Base-by-base conservation (phyloP, 768 basidiomycete species). In the Tulasnella calospora region DNA sequence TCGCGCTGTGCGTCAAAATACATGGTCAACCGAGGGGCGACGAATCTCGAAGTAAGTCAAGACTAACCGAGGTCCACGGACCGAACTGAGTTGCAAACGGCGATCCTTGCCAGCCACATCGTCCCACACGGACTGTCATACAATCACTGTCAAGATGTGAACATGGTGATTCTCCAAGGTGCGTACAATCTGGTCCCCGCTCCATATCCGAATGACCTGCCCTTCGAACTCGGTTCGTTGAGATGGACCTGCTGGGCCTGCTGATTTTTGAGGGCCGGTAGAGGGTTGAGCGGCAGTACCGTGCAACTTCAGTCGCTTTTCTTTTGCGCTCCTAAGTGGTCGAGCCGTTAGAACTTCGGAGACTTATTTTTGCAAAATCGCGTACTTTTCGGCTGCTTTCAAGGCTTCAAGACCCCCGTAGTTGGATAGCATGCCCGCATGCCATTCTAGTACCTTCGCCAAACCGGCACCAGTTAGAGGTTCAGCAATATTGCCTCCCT, bases 401-500 rank as follows among this genome's bases (percentile, higher is more conserved):
- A 98, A 88, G 57, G 90, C 91, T 82, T 96, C 95, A 90, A 98
- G 94, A 6, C 90, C 93, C 55, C 95, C 95, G 74, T 88, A 87
- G 75, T 87, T 89, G 0, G 94, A 90, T 30, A 99, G 89, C 89
- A 99, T 92, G 30, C 96, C 96, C 21, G 97, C 96, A 83, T 99
- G 97, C 96, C 96, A 98, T 83, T 97, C 96, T 79, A 99, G 92
- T 73, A 98, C 89, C 78, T 94, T 92, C 23, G 96, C 97, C 1
- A 98, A 87, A 38, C 97, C 96, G 69, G 90, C 89, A 5, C 88
- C 89, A 38, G 95, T 90, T 51, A 99, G 87, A 84, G 93, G 91
- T 81, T 97, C 94, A 17, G 95, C 96, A 35, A 99, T 92, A 84
- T 98, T 98, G 41, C 97, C 97, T 23, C 92, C 94, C 36, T 72